phyloP scores from a whole-genome alignment of 164 flowering plant genomes.

The Liriodendron chinense region DNA sequence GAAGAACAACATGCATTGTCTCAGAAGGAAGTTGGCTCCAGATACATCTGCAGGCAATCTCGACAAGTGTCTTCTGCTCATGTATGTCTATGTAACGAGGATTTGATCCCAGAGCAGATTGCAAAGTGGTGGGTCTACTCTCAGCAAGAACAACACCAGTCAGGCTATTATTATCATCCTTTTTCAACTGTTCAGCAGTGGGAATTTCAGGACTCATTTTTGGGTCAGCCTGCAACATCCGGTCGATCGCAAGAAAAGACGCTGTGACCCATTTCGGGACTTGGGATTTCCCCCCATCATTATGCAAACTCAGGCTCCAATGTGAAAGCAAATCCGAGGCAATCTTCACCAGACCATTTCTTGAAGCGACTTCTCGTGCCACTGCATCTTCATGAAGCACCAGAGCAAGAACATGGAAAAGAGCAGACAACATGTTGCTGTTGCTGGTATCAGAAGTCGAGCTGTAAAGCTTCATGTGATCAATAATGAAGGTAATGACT shows the following conservation, averaged over 20 bases:
- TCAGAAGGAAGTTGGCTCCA: conserved; percentile 78
- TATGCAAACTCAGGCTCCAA: conserved; percentile 50
- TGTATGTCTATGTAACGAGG: conserved; percentile 32
- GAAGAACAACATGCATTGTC: conserved; percentile 86
- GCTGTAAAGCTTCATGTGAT: conserved; percentile 59
- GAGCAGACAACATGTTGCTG: conserved; percentile 46
- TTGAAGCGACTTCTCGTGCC: conserved; percentile 71
- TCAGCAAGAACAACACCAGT: conserved; percentile 51
- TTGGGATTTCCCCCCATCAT: conserved; percentile 29
- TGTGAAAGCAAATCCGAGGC: conserved; percentile 65
- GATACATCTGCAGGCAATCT: conserved; percentile 79
- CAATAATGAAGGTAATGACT: conserved; percentile 66
- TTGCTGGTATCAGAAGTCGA: conserved; percentile 40
- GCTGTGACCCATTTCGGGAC: conserved; percentile 94
- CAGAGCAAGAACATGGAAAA: conserved; percentile 91
- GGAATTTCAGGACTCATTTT: conserved; percentile 56
- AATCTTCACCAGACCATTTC: conserved; percentile 61
- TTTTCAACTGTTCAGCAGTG: conserved; percentile 58
- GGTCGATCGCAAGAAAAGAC: conserved; percentile 82
- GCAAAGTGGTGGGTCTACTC: conserved; percentile 49
- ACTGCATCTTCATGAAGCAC: conserved; percentile 84
- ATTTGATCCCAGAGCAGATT: conserved; percentile 34
- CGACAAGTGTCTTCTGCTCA: conserved; percentile 79
- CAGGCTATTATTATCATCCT: conserved; percentile 38
- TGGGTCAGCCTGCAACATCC: conserved; percentile 74